Evolutionary conservation across 495 filamentous ascomycete species (phyloP), one percentile per base, ranked within the genome.

Genomic region (Daldinia concentrica): DNA sequence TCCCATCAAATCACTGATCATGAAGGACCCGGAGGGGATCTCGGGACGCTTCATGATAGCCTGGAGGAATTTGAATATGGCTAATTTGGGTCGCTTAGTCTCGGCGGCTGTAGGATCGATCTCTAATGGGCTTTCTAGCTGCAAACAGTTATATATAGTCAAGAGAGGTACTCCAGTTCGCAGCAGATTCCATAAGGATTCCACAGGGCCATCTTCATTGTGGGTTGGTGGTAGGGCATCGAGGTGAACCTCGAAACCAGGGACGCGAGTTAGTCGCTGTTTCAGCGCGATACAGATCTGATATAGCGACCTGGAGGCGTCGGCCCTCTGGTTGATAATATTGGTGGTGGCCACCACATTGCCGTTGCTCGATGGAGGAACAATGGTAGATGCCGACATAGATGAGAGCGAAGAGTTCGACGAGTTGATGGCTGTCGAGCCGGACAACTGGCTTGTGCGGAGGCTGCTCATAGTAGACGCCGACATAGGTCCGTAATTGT

Each of bases 251-350:
- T 93, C 89, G 77, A 98, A 98, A 24, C 86, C 89, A 2, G 94
- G 94, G 22, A 99, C 92, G 71, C 90, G 88, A 37, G 88, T 87
- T 61, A 99, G 83, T 63, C 96, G 87, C 78, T 89, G 87, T 79
- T 91, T 91, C 54, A 98, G 82, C 64, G 90, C 88, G 62, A 95
- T 86, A 79, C 96, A 98, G 78, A 94, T 97, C 80, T 98, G 95
- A 76, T 96, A 99, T 32, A 99, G 89, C 22, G 94, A 97, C 51
- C 89, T 86, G 60, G 90, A 90, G 69, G 93, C 91, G 76, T 95
- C 94, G 79, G 94, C 96, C 66, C 88, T 90, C 76, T 92, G 91
- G 80, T 98, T 99, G 83, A 98, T 96, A 80, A 99, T 96, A 77
- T 94, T 97, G 79, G 92, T 86, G 74, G 90, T 91, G 37, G 92